A percentile compares a stretch with the other conserved stretches of the same genome.
Conservation (phyloP, 1,284 basidiomycete species). For the Microbotryum silenes-acaulis region DNA sequence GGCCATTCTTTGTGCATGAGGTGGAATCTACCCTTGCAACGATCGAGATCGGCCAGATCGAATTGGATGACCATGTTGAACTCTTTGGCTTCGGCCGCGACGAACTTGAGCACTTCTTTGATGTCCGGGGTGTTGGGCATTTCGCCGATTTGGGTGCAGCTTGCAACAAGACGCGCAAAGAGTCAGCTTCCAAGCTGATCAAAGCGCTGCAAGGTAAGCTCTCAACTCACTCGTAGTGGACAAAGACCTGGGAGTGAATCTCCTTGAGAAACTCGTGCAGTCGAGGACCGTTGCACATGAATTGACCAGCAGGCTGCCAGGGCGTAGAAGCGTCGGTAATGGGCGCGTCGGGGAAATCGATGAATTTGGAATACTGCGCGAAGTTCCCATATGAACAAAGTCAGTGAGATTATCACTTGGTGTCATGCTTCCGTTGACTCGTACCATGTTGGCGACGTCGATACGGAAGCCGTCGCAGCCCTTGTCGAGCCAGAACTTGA, state of each 20-base stretch:
- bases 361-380: conserved; percentile 13
- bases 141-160: conserved; percentile 60
- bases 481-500: conserved; percentile 65
- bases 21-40: conserved; percentile 33
- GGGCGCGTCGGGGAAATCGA: conserved; percentile 38
- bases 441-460: conserved; percentile 11
- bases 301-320: not conserved
- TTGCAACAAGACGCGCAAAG: not conserved
- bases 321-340: conserved; percentile 21
- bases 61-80: conserved; percentile 60
- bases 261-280: conserved; percentile 63
- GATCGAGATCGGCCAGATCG: conserved; percentile 38
- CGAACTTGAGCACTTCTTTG: conserved; percentile 44
- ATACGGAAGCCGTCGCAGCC: conserved; percentile 64
- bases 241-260: conserved; percentile 55
- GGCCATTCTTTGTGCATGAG: conserved; percentile 50
- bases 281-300: conserved; percentile 45
- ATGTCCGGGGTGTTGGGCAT: conserved; percentile 50
- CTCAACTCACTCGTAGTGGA: conserved; percentile 42
- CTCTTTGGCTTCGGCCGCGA: conserved; percentile 55
- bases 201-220: not conserved
- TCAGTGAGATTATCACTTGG: not conserved
- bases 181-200: too few relatives aligned
- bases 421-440: too few relatives aligned
- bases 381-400: too few relatives aligned